Evolutionary conservation across 345 rosid species (phyloP), one percentile per base, ranked within the genome.

Genomic region (Conringia planisiliqua): DNA sequence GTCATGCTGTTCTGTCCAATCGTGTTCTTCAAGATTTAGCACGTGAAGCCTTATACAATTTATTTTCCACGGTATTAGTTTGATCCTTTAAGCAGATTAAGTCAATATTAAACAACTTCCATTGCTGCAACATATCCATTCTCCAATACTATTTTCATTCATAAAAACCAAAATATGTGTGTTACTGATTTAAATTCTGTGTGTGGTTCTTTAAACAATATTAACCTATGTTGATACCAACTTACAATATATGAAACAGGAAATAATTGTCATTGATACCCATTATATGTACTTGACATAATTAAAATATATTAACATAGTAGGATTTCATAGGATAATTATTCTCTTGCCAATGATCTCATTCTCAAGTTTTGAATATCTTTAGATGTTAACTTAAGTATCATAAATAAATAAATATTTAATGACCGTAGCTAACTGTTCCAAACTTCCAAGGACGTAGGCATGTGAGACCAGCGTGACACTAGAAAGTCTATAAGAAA

Each of bases 391-490:
- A 66, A 64, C 75, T 17, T 36, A 77, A 70, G 71, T 77, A 62
- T 62, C 57, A 39, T 26, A 59, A 29, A 39, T 60, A 30, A 10
- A 29, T 22, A 56, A 58, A 58, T 36, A 29, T 30, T 39, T 68
- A 64, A 63, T 56, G 50, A 55, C 29, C 27, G 32, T 24, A 18
- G 40, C 24, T 57, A 36, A 18, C 24, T 62, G 63, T 76, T 68
- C 30, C 16, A 67, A 59, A 29, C 46, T 57, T 75, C 61, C 47
- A 54, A 70, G 59, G 30, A 47, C 24, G 67, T 71, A 71, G 76
- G 76, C 80, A 77, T 77, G 72, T 71, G 80, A 70, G 67, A 64
- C 66, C 58, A 69, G 71, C 76, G 80, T 77, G 80, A 77, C 65
- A 29, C 71, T 56, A 20, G 22, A 6, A 62, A 75, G 68, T 60